Conservation (phyloP, 2,329 filamentous ascomycete genomes). For the Clonostachys chloroleuca region DNA sequence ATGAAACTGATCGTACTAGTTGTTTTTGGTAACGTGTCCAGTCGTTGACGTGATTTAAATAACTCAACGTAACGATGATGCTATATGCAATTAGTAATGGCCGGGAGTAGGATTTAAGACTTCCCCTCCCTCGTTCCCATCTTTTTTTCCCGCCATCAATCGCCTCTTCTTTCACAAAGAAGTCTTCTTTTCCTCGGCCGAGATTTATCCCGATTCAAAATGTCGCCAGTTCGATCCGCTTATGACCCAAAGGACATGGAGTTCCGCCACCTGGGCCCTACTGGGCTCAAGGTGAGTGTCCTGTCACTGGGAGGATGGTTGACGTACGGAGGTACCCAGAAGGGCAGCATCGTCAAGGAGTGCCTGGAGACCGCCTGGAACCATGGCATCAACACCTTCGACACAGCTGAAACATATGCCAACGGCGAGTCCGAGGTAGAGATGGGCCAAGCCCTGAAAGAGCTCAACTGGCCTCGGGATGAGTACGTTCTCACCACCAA, state of each 20-base stretch:
- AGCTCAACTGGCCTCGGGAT: slow-evolving; percentile 56
- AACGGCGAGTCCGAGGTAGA: slow-evolving; percentile 58
- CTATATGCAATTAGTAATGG: no score
- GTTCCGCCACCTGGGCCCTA: slow-evolving; percentile 67
- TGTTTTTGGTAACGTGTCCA: no score
- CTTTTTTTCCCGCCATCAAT: no score
- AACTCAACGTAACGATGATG: no score
- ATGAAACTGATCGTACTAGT: no score
- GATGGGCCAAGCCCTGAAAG: slow-evolving; percentile 56
- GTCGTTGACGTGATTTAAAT: no score
- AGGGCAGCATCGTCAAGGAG: slow-evolving; percentile 61
- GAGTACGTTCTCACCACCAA: slow-evolving; percentile 59
- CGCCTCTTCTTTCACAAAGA: no score
- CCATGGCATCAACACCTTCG: slow-evolving; percentile 59
- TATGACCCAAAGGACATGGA: slow-evolving; percentile 51
- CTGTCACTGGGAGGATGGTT: slow-evolving; percentile 70
- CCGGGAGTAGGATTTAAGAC: no score
- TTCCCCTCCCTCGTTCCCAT: no score
- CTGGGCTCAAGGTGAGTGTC: slow-evolving; percentile 69
- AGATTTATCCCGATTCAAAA: no score
- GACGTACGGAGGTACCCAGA: slow-evolving; percentile 66
- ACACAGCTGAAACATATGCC: slow-evolving; percentile 54
- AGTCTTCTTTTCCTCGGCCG: no score
- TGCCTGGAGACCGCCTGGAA: slow-evolving; percentile 61
- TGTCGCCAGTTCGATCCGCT: no score